A percentile compares a stretch with the other conserved stretches of the same genome.
These are phyloP conservation scores for Amanita subjunquillea DNA, from an alignment of 768 basidiomycete genomes.

Conservation along the genomic window DNA sequence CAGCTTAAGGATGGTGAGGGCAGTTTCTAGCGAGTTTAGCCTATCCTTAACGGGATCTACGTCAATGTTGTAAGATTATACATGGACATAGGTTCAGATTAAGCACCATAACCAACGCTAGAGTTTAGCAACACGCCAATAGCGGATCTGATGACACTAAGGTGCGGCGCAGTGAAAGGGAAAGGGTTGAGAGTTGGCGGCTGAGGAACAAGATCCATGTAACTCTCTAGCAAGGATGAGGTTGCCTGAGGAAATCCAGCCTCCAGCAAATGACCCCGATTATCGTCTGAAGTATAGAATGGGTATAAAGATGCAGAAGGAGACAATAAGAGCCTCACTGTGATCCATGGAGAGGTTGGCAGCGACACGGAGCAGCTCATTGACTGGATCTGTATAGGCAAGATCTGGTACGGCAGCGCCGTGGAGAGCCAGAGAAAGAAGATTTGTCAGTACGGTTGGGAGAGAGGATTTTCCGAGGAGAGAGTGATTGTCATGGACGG, in stretches of 20 bases:
- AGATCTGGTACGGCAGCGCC: conserved; percentile 35
- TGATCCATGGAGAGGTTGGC: conserved; percentile 85
- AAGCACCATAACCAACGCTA: conserved; percentile 65
- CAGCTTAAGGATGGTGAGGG: conserved; percentile 57
- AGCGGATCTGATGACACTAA: conserved; percentile 67
- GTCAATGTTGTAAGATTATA: not conserved
- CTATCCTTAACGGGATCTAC: conserved; percentile 63
- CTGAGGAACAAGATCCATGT: conserved; percentile 37
- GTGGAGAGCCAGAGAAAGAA: conserved; percentile 46
- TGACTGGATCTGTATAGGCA: conserved; percentile 38
- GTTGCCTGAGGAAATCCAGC: conserved; percentile 60
- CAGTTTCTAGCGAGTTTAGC: conserved; percentile 60
- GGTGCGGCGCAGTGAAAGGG: conserved; percentile 46
- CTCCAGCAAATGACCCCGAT: conserved; percentile 61
- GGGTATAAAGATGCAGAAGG: not conserved
- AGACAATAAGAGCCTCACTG: conserved; percentile 28
- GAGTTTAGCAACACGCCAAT: conserved; percentile 75
- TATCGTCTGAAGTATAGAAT: conserved; percentile 45
- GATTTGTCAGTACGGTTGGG: conserved; percentile 52
- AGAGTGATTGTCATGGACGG: conserved; percentile 61
- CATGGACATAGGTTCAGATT: not conserved
- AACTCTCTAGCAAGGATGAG: conserved; percentile 59
- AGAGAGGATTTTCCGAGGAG: conserved; percentile 54
- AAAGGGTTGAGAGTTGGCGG: conserved; percentile 28
- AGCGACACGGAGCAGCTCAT: conserved; percentile 66